These are phyloP conservation scores for Solanum corneliomulleri DNA, from an alignment of 257 asterid genomes.

Conservation along the genomic window DNA sequence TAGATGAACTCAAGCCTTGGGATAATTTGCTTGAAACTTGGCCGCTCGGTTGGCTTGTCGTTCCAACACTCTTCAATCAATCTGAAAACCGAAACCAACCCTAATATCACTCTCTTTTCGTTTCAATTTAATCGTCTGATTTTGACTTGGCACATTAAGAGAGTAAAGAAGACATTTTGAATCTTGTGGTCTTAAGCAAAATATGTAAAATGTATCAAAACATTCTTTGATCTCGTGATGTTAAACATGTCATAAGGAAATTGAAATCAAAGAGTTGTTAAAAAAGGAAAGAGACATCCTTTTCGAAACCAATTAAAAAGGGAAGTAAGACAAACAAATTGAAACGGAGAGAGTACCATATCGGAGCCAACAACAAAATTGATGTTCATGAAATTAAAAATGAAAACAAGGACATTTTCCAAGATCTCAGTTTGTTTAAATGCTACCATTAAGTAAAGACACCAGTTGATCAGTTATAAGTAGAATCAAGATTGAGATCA, in stretches of 20 bases:
- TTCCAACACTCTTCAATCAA: slow-evolving; percentile 86
- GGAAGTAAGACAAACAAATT: not conserved
- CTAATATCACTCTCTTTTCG: not conserved
- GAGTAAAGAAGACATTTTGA: not conserved
- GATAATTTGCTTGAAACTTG: slow-evolving; percentile 77
- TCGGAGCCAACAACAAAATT: not conserved
- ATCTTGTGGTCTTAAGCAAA: not conserved
- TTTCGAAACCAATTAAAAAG: too few relatives aligned
- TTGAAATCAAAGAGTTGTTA: too few relatives aligned
- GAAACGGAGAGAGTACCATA: not conserved
- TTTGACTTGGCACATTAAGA: not conserved
- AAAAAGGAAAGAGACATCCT: not conserved
- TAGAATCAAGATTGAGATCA: not conserved
- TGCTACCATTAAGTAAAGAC: not conserved
- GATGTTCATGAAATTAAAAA: not conserved
- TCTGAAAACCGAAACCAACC: slow-evolving; percentile 22
- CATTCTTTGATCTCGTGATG: not conserved
- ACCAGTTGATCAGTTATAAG: not conserved
- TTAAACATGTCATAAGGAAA: not conserved
- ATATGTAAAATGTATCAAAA: not conserved
- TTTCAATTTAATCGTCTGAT: not conserved
- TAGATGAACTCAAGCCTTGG: slow-evolving; percentile 60
- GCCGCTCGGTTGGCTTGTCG: slow-evolving; percentile 55
- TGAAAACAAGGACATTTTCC: not conserved
- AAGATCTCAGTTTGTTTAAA: not conserved